A percentile compares a stretch with the other conserved stretches of the same genome.
phyloP scores from a whole-genome alignment of 192 early-diverging fungal genomes.

The Dimargaris verticillata region DNA sequence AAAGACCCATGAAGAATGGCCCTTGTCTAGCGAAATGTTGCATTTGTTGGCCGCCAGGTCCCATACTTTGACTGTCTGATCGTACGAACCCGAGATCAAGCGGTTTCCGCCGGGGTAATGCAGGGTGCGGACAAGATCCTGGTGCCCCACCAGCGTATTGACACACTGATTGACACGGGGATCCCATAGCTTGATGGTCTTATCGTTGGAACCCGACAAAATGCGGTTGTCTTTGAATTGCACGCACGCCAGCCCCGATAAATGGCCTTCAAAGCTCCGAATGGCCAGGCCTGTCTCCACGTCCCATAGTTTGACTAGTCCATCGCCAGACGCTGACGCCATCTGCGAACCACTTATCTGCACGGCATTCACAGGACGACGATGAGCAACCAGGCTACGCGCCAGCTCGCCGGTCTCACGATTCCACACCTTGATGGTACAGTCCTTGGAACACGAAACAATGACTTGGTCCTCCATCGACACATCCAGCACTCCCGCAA shows the following conservation, averaged over 20 bases:
- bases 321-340: conserved; percentile 74
- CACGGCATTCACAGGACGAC: conserved; percentile 89
- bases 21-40: conserved; percentile 47
- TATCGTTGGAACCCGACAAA: conserved; percentile 65
- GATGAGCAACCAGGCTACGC: conserved; percentile 59
- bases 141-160: conserved; percentile 46
- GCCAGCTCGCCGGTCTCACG: conserved; percentile 36
- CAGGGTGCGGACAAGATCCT: conserved; percentile 66
- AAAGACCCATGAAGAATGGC: conserved; percentile 91
- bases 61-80: conserved; percentile 91
- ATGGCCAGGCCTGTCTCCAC: conserved; percentile 47
- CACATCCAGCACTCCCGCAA: conserved; percentile 68
- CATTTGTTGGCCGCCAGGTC: conserved; percentile 66
- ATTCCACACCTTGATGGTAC: conserved; percentile 78
- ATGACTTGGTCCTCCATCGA: conserved; percentile 57
- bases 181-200: conserved; percentile 73
- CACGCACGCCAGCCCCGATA: conserved; percentile 64
- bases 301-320: conserved; percentile 67
- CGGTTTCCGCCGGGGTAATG: conserved; percentile 57
- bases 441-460: conserved; percentile 86
- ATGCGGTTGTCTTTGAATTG: conserved; percentile 67
- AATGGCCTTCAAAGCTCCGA: conserved; percentile 63
- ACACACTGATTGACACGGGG: conserved; percentile 43
- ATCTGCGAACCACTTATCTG: conserved; percentile 51
- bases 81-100: conserved; percentile 84